Evolutionary conservation across 805 yeast species (phyloP).

Genomic region (Saccharomycopsis sp.): DNA sequence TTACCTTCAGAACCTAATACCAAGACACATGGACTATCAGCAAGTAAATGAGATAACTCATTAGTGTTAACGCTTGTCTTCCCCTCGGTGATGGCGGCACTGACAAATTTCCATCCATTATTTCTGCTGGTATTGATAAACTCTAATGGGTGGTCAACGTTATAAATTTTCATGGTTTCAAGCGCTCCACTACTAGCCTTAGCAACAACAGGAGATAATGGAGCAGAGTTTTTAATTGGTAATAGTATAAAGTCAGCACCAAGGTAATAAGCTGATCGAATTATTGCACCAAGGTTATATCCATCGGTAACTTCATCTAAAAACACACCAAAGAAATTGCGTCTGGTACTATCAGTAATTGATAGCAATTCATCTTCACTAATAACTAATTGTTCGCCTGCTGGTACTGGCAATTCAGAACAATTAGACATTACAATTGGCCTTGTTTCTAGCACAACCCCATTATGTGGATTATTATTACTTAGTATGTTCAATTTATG

Average conservation of each 20-base stretch:
- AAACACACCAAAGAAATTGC: conserved; percentile 44
- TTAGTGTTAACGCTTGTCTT: conserved; percentile 22
- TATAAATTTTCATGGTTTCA: conserved; percentile 60
- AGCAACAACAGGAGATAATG: conserved; percentile 67
- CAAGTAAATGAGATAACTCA: conserved; percentile 39
- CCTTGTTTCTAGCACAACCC: conserved; percentile 17
- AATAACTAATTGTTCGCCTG: background rate
- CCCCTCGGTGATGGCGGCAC: conserved; percentile 42
- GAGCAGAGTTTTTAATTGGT: conserved; percentile 51
- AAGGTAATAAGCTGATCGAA: conserved; percentile 47
- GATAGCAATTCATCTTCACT: background rate
- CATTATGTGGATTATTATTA: conserved; percentile 19
- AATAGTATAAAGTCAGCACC: conserved; percentile 52
- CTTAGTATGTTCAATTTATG: conserved; percentile 16
- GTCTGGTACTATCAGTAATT: background rate
- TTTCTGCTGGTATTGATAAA: conserved; percentile 51
- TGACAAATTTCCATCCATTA: conserved; percentile 66
- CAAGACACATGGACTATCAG: conserved; percentile 52
- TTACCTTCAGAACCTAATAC: conserved; percentile 82
- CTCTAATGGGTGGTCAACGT: conserved; percentile 48
- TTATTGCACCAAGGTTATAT: conserved; percentile 51
- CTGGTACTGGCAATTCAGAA: conserved; percentile 7
- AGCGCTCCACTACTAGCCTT: conserved; percentile 83
- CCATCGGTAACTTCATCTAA: conserved; percentile 55
- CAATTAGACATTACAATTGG: conserved; percentile 5